A percentile compares a stretch with the other conserved stretches of the same genome.
These are phyloP conservation scores for Aspergillus pseudoglaucus DNA, from an alignment of 2,329 filamentous ascomycete species.

Conservation along the genomic window DNA sequence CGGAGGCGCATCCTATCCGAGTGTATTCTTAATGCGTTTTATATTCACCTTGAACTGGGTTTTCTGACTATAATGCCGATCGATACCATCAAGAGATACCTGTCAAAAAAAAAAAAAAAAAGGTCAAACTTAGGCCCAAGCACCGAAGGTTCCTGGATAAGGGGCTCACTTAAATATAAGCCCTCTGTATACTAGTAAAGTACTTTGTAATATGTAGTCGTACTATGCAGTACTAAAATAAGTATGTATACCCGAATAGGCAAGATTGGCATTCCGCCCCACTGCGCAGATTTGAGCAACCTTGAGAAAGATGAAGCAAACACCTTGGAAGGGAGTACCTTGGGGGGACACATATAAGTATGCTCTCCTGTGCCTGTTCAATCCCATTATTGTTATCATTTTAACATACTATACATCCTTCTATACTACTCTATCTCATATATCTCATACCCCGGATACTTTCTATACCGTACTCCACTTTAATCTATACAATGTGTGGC, in stretches of 20 bases:
- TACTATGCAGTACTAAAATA: not conserved
- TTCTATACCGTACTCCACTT: not conserved
- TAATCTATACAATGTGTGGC: constrained; percentile 45
- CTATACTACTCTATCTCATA: not conserved
- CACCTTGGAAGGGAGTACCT: not conserved
- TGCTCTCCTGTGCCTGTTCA: not conserved
- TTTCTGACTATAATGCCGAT: not conserved
- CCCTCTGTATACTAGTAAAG: constrained; percentile 1
- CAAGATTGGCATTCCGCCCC: not conserved
- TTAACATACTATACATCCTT: not conserved
- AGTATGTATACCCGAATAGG: not conserved
- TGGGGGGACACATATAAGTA: constrained; percentile 1
- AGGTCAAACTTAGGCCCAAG: constrained; percentile 8
- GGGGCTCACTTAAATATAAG: too few relatives aligned
- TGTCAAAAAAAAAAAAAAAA: not conserved
- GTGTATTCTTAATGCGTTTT: constrained; percentile 3
- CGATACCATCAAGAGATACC: not conserved
- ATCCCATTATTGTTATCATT: not conserved
- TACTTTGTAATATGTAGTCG: not conserved
- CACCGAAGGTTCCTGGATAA: constrained; percentile 8
- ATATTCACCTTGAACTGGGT: too few relatives aligned
- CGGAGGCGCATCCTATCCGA: constrained; percentile 54
- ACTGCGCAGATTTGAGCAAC: constrained; percentile 20
- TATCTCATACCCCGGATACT: not conserved
- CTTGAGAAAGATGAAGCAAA: constrained; percentile 7